Evolutionary conservation across 805 yeast genomes (phyloP).

Genomic region (Wickerhamiella spandovensis): DNA sequence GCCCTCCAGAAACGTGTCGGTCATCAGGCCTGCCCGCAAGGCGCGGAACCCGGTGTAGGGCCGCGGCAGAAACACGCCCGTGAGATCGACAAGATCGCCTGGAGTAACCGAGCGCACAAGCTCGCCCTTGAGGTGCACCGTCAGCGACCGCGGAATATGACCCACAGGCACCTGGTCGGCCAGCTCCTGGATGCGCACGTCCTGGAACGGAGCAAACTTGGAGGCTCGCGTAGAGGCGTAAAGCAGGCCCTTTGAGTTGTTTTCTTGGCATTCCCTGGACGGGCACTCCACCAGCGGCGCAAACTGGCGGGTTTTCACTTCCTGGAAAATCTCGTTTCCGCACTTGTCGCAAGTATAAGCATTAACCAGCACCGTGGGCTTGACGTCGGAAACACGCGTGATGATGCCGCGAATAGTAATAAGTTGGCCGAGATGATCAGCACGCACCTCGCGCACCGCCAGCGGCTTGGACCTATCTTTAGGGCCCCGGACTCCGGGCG

Average conservation of each 20-base stretch:
- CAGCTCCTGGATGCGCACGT: slow-evolving; percentile 85
- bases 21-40: slow-evolving; percentile 77
- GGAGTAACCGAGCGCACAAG: slow-evolving; percentile 79
- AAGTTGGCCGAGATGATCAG: slow-evolving; percentile 67
- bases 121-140: slow-evolving; percentile 83
- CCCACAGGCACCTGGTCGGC: slow-evolving; percentile 97
- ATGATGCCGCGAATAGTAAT: slow-evolving; percentile 90
- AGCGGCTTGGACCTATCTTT: slow-evolving; percentile 35
- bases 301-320: slow-evolving; percentile 70
- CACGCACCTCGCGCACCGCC: slow-evolving; percentile 84
- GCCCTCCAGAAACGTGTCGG: slow-evolving; percentile 87
- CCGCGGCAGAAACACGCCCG: slow-evolving; percentile 85
- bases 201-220: slow-evolving; percentile 90
- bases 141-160: slow-evolving; percentile 82
- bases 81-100: slow-evolving; percentile 86
- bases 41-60: slow-evolving; percentile 96
- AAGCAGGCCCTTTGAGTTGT: slow-evolving; percentile 75
- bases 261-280: slow-evolving; percentile 61
- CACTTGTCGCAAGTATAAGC: slow-evolving; percentile 97
- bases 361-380: slow-evolving; percentile 78
- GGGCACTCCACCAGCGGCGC: slow-evolving; percentile 83
- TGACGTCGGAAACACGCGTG: slow-evolving; percentile 91
- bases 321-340: slow-evolving; percentile 94
- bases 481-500: slow-evolving; percentile 24
- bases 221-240: slow-evolving; percentile 93